phyloP scores from a whole-genome alignment of 495 filamentous ascomycete genomes.

The Cairneyella variabilis region DNA sequence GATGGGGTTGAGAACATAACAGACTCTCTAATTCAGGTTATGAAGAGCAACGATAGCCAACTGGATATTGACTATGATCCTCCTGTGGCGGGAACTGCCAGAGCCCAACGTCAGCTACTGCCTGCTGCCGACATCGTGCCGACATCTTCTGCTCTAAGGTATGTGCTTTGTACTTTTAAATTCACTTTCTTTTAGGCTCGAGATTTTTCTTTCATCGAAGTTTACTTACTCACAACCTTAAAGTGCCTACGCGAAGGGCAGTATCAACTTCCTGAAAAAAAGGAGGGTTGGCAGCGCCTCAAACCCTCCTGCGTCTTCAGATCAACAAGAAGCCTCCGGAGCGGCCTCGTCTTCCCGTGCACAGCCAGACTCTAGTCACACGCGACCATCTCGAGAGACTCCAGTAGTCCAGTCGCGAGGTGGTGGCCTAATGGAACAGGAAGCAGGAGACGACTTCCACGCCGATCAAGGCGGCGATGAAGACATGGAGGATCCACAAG shows the following conservation, averaged over 20 bases:
- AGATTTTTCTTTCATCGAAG: not conserved
- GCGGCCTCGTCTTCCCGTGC: not conserved
- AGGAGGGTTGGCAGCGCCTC: too few species aligned
- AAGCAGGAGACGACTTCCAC: too few species aligned
- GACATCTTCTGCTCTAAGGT: conserved; percentile 8
- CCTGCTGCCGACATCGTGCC: conserved; percentile 10
- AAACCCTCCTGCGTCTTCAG: not conserved
- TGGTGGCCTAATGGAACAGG: too few species aligned
- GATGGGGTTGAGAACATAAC: conserved; percentile 27
- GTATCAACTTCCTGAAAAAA: not conserved
- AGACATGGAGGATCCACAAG: conserved; percentile 1
- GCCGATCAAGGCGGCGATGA: too few species aligned
- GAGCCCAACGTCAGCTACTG: not conserved
- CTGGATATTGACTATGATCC: conserved; percentile 5
- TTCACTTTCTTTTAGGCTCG: too few species aligned
- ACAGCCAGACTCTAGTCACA: conserved; percentile 1
- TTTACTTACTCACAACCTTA: not conserved
- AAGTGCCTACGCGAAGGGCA: not conserved
- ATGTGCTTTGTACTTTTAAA: not conserved
- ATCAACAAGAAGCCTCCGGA: not conserved
- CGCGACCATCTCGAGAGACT: too few species aligned
- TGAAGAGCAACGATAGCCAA: conserved; percentile 15
- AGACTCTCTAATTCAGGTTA: conserved; percentile 13
- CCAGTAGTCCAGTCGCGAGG: too few species aligned
- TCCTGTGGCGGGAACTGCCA: not conserved